Conservation (phyloP, 2,329 filamentous ascomycete genomes). For the Cryoendolithus antarcticus region DNA sequence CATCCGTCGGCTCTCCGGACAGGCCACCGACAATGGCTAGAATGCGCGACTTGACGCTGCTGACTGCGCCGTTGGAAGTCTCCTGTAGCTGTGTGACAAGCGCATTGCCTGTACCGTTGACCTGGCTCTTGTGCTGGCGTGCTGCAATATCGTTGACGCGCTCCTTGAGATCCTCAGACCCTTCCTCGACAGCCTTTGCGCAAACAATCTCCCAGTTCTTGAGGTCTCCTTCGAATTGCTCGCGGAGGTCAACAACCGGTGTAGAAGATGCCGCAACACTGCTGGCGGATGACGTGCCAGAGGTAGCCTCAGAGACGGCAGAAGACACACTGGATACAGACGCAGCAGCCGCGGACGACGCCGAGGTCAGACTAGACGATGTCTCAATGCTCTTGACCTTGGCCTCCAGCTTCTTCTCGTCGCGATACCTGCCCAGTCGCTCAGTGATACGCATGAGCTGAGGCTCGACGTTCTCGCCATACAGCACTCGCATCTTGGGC, state of each 20-base stretch:
- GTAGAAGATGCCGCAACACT: conserved; percentile 34
- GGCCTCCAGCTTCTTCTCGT: conserved; percentile 50
- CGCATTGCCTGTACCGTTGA: conserved; percentile 51
- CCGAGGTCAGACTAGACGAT: conserved; percentile 15
- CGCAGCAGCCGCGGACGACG: conserved; percentile 14
- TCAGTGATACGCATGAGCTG: conserved; percentile 88
- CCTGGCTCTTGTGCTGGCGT: conserved; percentile 54
- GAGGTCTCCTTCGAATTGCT: conserved; percentile 63
- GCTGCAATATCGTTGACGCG: conserved; percentile 60
- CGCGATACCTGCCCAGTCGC: conserved; percentile 65
- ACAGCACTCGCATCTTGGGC: conserved; percentile 69
- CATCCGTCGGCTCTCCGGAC: conserved; percentile 44
- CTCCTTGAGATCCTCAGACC: conserved; percentile 53
- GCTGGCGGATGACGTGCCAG: conserved; percentile 14
- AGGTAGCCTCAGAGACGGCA: conserved; percentile 15
- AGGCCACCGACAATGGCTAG: conserved; percentile 42
- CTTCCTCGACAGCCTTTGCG: conserved; percentile 71
- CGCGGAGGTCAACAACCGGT: conserved; percentile 33
- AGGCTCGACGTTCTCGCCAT: conserved; percentile 86
- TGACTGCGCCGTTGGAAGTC: conserved; percentile 51
- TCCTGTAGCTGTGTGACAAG: conserved; percentile 58
- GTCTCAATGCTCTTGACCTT: conserved; percentile 43
- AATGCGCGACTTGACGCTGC: conserved; percentile 55
- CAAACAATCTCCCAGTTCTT: conserved; percentile 82
- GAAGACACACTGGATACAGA: conserved; percentile 17